Evolutionary conservation across 2,329 filamentous ascomycete genomes (phyloP), one percentile per base, ranked within the genome.

Genomic region (Verticillium tricorpus): DNA sequence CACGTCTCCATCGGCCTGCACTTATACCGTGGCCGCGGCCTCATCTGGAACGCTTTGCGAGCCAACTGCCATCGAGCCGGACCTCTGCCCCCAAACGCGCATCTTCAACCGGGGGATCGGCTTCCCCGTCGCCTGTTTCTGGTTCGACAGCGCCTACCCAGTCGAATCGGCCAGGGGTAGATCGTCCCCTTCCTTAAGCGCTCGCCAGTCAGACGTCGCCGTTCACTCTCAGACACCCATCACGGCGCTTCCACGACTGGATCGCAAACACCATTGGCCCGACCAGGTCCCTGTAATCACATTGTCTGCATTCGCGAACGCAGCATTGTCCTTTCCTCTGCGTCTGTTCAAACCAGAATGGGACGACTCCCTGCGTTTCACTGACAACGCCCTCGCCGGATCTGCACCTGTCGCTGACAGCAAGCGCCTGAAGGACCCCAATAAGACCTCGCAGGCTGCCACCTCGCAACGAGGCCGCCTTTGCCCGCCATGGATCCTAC

Each of bases 401-500:
- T 52, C 45, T 22, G 45, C 19, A 52, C 45, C 45, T 52, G 19
- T 52, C 45, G 45, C 45, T 52, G 45, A 52, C 19, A 52, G 45
- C 19, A 52, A 52, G 45, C 45, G 45, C 45, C 45, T 14, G 14
- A 19, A 1, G 19, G 59, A 61, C 60, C 64, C 60, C 61, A 55
- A 69, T 68, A 69, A 68, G 63, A 65, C 64, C 40, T 55, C 45
- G 50, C 31, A 31, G 12, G 52, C 45, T 22, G 40, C 45, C 58
- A 28, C 52, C 58, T 40, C 39, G 9, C 14, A 62, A 67, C 55
- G 60, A 65, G 66, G 58, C 52, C 57, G 39, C 63, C 61, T 52
- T 64, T 25, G 45, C 45, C 34, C 40, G 19, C 60, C 71, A 85
- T 86, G 84, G 83, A 86, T 74, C 84, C 84, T 60, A 80, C 80